A percentile compares a stretch with the other conserved stretches of the same genome.
Evolutionary conservation across 164 flowering plant genomes (phyloP).

Genomic region (Santalum album): DNA sequence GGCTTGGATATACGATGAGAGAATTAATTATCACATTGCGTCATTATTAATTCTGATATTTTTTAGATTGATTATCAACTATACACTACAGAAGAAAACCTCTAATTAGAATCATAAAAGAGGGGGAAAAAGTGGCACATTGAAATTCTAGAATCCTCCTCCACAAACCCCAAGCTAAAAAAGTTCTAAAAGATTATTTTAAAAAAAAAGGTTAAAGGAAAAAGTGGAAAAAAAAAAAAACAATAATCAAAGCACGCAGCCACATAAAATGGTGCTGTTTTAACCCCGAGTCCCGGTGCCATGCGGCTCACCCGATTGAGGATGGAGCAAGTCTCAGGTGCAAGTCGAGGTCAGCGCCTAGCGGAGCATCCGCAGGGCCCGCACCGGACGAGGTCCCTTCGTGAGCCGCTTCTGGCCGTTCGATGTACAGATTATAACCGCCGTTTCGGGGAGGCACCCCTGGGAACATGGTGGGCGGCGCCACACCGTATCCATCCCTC

Average conservation of each 20-base stretch:
- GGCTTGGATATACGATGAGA: too few relatives aligned
- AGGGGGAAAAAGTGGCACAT: too few relatives aligned
- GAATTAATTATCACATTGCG: too few relatives aligned
- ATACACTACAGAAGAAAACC: too few relatives aligned
- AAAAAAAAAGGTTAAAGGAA: not conserved
- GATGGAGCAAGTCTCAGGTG: slow-evolving; percentile 14
- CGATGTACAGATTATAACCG: slow-evolving; percentile 18
- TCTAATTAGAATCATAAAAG: too few relatives aligned
- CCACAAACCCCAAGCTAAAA: too few relatives aligned
- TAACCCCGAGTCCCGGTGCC: too few relatives aligned
- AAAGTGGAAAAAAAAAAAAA: not conserved
- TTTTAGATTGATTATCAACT: too few relatives aligned
- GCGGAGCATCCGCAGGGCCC: not conserved
- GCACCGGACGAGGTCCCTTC: not conserved
- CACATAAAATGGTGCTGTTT: not conserved
- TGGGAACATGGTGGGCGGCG: slow-evolving; percentile 13
- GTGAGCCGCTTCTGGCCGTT: slow-evolving; percentile 7
- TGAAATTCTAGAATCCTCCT: too few relatives aligned
- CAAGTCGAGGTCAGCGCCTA: slow-evolving; percentile 7
- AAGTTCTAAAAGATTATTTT: too few relatives aligned
- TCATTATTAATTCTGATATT: too few relatives aligned
- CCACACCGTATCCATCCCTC: not conserved
- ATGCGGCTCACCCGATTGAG: not conserved
- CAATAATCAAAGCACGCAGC: not conserved
- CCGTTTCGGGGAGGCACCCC: slow-evolving; percentile 11